Evolutionary conservation across 2,329 filamentous ascomycete genomes (phyloP), one percentile per base, ranked within the genome.

Genomic region (Rutstroemia sydowiana): DNA sequence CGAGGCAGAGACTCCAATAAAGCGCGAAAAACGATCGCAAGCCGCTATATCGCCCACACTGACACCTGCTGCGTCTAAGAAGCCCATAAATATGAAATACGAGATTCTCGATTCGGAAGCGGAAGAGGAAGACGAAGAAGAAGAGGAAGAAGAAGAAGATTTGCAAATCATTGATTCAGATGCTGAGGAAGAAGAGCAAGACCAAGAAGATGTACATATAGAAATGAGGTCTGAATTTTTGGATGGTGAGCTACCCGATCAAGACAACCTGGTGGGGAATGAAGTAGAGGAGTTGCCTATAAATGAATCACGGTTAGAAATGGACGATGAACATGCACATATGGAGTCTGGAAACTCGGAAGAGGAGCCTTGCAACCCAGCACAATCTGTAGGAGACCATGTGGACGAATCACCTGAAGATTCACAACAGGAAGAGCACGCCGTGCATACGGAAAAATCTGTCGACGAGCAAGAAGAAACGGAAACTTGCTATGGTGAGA

Each of bases 71-170:
- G 23, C 21, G 10, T 41, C 43, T 23, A 34, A 42, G 5, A 45
- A 44, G 7, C 18, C 44, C 23, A 53, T 23, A 18, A 51, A 34
- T 18, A 16, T 51, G 1, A 62, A 55, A 23, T 48, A 42, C 4
- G 63, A 63, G 50, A 62, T 66, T 34, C 18, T 58, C 2, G 63
- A 66, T 54, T 66, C 63, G 1, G 63, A 62, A 50, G 58, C 55
- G 21, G 59, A 62, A n/a, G 57, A 52, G 43, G 48, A 53, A 13
- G 53, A 53, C 30, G 53, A 45, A 10, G 28, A 45, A 4, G 52
- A 52, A 16, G 43, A 42, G 23, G 39, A 21, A 5, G 31, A 21
- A 3, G 42, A 48, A 11, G 18, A 45, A 36, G 20, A 47, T 26
- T 4, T 26, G 8, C 23, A 26, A 26, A 26, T 26, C 8, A 4